These are phyloP conservation scores for Solanum okadae DNA, from an alignment of 257 asterid species.

Conservation along the genomic window DNA sequence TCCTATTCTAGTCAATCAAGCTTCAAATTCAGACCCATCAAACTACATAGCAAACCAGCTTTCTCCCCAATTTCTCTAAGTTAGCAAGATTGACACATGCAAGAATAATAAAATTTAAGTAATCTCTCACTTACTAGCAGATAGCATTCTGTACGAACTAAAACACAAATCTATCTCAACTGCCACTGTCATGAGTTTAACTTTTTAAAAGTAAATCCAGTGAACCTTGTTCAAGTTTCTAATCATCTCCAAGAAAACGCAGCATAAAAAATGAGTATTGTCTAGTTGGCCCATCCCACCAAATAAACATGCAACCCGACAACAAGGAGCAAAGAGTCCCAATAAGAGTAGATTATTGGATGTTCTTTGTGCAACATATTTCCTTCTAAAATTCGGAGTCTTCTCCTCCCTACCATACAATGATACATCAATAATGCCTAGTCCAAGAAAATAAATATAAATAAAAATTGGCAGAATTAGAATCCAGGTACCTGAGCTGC, in stretches of 20 bases:
- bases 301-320: neutral
- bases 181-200: neutral
- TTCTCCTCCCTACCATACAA: neutral
- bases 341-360: neutral
- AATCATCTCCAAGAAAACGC: neutral
- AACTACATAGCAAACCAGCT: neutral
- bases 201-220: neutral
- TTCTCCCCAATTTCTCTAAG: neutral
- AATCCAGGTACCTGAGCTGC: slow-evolving; percentile 77
- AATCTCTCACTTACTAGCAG: neutral
- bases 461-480: neutral
- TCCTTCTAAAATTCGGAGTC: neutral
- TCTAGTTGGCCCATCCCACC: neutral
- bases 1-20: neutral
- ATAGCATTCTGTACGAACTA: neutral
- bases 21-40: neutral
- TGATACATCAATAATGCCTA: neutral
- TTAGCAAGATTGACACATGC: neutral
- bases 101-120: neutral
- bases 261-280: neutral
- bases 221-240: neutral
- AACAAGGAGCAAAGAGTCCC: neutral
- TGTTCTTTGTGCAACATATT: neutral
- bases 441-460: neutral
- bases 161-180: neutral